phyloP scores from a whole-genome alignment of 192 early-diverging fungal species.

The Coemansia sp. region DNA sequence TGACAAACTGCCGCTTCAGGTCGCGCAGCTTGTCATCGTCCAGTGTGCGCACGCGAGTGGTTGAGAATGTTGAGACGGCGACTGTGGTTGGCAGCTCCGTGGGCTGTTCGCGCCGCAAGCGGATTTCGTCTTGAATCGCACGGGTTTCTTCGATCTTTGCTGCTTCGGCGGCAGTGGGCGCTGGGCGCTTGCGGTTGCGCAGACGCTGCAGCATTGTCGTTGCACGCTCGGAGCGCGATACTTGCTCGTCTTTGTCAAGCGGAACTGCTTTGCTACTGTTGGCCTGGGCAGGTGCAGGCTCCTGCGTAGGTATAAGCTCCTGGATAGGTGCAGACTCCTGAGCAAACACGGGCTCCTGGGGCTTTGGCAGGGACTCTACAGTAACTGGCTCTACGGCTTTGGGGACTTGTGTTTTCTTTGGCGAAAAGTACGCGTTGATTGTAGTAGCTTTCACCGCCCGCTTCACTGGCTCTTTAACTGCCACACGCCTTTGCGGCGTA shows the following conservation, averaged over 20 bases:
- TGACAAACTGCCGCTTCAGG: conserved; percentile 40
- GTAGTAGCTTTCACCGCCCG: conserved; percentile 15
- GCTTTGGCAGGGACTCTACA: neutral
- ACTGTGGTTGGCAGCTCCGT: neutral
- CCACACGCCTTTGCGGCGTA: neutral
- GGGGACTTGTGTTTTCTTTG: neutral
- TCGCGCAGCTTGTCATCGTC: conserved; percentile 24
- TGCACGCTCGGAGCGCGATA: conserved; percentile 15
- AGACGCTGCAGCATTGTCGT: conserved; percentile 21
- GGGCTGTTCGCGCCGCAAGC: conserved; percentile 14
- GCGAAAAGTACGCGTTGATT: conserved; percentile 29
- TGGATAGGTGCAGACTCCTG: neutral
- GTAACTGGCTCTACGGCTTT: conserved; percentile 6
- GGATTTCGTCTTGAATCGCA: conserved; percentile 33
- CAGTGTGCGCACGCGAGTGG: neutral
- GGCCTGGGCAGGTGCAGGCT: too few relatives aligned
- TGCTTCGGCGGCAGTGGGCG: neutral
- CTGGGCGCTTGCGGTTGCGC: conserved; percentile 27
- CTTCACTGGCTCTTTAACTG: neutral
- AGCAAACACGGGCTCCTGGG: neutral
- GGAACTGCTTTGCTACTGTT: too few relatives aligned
- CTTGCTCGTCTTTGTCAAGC: too few relatives aligned
- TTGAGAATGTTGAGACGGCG: conserved; percentile 4
- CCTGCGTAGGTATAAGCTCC: neutral
- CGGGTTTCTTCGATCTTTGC: conserved; percentile 31